Evolutionary conservation across 139 green algal species (phyloP).

Genomic region (Tetratostichococcus sp.): DNA sequence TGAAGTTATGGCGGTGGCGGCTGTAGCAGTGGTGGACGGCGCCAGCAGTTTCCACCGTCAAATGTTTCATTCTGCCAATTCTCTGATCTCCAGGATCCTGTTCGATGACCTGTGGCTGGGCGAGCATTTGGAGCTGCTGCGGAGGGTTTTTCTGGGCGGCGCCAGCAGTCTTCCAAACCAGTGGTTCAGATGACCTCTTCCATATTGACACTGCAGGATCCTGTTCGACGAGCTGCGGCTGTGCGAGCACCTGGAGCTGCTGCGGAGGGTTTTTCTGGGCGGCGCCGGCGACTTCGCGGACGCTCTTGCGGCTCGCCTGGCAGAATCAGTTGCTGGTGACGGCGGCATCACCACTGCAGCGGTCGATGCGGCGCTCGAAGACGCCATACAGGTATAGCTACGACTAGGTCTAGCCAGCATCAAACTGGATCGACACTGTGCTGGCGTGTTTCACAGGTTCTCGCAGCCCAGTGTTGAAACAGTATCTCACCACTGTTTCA

Average conservation of each 20-base stretch:
- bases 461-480: too few species aligned
- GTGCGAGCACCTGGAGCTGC: constrained; percentile 17
- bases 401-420: too few species aligned
- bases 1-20: too few species aligned
- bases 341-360: background rate
- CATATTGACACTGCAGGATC: constrained; percentile 5
- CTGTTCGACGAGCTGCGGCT: constrained; percentile 24
- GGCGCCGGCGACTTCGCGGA: constrained; percentile 22
- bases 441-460: too few species aligned
- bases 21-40: too few species aligned
- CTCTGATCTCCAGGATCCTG: background rate
- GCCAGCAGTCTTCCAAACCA: background rate
- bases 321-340: background rate
- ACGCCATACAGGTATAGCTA: background rate
- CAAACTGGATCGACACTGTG: too few species aligned
- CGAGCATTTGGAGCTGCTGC: constrained; percentile 19
- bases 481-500: too few species aligned
- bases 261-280: constrained; percentile 20
- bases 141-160: constrained; percentile 19
- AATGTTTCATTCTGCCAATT: too few species aligned
- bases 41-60: too few species aligned
- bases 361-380: constrained; percentile 2
- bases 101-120: constrained; percentile 20
- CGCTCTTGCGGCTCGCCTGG: constrained; percentile 2
- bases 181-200: background rate